A percentile compares a stretch with the other conserved stretches of the same genome.
Evolutionary conservation across 805 yeast species (phyloP).

Genomic region (Spathaspora girioi): DNA sequence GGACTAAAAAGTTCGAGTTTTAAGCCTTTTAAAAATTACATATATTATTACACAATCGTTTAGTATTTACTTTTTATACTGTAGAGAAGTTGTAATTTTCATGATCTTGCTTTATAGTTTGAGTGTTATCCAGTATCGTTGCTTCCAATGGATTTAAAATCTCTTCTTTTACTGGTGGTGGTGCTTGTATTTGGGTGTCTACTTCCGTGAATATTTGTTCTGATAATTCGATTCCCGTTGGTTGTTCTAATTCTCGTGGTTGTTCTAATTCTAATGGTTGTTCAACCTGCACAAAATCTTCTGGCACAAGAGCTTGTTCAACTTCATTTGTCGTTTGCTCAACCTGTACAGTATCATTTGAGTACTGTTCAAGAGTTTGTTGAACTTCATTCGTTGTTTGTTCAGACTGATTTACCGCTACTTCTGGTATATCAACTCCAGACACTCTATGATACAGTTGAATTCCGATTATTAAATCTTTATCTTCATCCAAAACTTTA

Average conservation of each 20-base stretch:
- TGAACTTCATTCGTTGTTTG: constrained; percentile 1
- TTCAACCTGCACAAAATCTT: not conserved
- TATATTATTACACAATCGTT: not conserved
- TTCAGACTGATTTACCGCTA: constrained; percentile 22
- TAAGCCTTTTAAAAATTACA: too few species aligned
- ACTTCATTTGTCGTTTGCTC: not conserved
- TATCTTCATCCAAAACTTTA: constrained; percentile 15
- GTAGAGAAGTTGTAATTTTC: not conserved
- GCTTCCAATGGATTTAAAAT: not conserved
- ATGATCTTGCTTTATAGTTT: too few species aligned
- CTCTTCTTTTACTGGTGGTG: not conserved
- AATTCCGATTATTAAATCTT: constrained; percentile 12
- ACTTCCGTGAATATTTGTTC: not conserved
- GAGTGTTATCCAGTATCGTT: not conserved
- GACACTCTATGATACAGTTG: constrained; percentile 9
- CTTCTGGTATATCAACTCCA: constrained; percentile 11
- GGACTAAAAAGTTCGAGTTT: not conserved
- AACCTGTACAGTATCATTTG: not conserved
- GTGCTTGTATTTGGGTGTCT: not conserved
- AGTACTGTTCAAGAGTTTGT: not conserved
- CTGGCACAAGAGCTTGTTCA: too few species aligned
- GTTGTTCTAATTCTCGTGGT: not conserved
- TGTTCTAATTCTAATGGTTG: not conserved
- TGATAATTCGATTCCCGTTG: not conserved
- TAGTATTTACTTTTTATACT: not conserved